Evolutionary conservation across 2,329 filamentous ascomycete species (phyloP), one percentile per base, ranked within the genome.

Genomic region (Triangularia setosa): DNA sequence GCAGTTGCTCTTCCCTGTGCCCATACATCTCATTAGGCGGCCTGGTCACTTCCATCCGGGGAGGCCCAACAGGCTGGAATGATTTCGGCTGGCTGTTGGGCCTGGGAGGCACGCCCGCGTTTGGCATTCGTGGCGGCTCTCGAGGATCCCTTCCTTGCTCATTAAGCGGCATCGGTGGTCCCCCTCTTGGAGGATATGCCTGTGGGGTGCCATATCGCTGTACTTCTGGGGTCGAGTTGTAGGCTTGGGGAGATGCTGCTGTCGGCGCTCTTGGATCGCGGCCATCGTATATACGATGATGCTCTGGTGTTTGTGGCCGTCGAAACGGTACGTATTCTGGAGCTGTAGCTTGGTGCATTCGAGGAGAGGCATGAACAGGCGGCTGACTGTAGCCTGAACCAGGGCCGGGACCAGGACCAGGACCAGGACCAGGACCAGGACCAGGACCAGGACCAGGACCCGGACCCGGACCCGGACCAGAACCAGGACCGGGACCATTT

Each of bases 291-390:
- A 79, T 78, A 70, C 85, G 82, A 56, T 83, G 80, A 66, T 88
- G 87, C 54, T 92, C 90, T n/a, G 90, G 90, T 0, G 90, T 92
- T 64, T 90, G 87, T 2, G 90, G 90, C 65, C 89, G 82, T 67
- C 88, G 83, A 73, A 84, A 89, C 4, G 83, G 81, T 60, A 78
- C 79, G 66, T 90, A 89, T 18, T 90, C 88, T 65, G 85, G 76
- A 0, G 80, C 79, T 0, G 82, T 79, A 2, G 82, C 77, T 25
- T 81, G 80, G 64, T 81, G 82, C 78, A 87, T 82, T 48, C 82
- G 78, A 3, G 84, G 84, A 14, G 84, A 87, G 1, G 82, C 82
- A 65, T 86, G 84, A 2, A 85, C 73, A 1, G 82, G 72, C 16
- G 79, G 73, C 7, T 28, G 23, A 56, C 79, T 78, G 71, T 81